Conservation (phyloP, 2,329 filamentous ascomycete species). For the Fusarium brachygibbosum region DNA sequence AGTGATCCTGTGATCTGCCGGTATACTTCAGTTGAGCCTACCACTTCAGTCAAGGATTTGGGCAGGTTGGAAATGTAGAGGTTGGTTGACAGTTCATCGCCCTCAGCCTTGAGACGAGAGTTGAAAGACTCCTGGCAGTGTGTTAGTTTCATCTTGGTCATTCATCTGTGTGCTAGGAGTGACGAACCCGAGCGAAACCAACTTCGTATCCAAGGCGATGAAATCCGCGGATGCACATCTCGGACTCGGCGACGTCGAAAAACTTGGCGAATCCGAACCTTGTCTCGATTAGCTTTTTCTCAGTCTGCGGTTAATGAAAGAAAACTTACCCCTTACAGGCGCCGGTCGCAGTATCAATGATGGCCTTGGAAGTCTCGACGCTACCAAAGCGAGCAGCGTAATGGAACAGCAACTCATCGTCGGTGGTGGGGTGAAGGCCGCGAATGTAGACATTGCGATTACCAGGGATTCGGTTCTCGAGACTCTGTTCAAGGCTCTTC, state of each 20-base stretch:
- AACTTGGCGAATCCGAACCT: conserved; percentile 99
- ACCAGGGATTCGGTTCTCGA: conserved; percentile 90
- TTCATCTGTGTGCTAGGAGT: background rate
- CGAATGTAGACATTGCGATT: conserved; percentile 99
- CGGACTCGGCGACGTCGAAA: conserved; percentile 85
- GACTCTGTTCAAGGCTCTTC: conserved; percentile 91
- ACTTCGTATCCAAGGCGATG: conserved; percentile 96
- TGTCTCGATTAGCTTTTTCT: conserved; percentile 28
- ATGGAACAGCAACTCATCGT: conserved; percentile 85
- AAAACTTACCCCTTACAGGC: conserved; percentile 90
- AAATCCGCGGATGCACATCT: conserved; percentile 96
- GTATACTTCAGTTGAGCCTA: conserved; percentile 59
- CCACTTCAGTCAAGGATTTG: conserved; percentile 90
- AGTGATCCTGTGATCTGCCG: conserved; percentile 2
- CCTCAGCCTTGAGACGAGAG: conserved; percentile 95
- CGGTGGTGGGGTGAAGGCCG: conserved; percentile 93
- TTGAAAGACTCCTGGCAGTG: conserved; percentile 91
- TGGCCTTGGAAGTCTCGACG: conserved; percentile 97
- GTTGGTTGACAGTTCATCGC: conserved; percentile 91
- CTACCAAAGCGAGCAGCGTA: conserved; percentile 91
- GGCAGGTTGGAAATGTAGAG: conserved; percentile 98
- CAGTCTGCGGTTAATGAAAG: background rate
- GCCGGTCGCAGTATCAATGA: conserved; percentile 93
- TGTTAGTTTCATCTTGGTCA: conserved; percentile 9
- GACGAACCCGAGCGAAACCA: conserved; percentile 87